These are phyloP conservation scores for Globisporangium barbulae DNA, from an alignment of 352 stramenopile species.

Conservation along the genomic window DNA sequence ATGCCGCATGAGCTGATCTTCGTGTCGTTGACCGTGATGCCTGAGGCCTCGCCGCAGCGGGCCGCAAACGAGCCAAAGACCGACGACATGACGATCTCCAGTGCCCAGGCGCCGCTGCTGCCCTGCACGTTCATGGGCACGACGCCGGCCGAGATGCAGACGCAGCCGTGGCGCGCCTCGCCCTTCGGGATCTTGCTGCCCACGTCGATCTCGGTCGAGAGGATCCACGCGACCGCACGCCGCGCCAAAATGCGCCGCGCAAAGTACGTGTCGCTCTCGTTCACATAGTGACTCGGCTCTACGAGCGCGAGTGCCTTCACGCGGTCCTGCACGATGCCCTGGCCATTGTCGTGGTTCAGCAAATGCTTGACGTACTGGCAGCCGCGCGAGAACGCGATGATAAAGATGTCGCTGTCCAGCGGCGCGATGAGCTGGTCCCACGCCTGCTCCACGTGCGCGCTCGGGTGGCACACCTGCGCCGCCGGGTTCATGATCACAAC, in stretches of 20 bases:
- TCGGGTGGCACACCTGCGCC: constrained; percentile 69
- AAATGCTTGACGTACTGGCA: constrained; percentile 80
- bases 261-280: constrained; percentile 76
- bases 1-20: constrained; percentile 75
- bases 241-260: constrained; percentile 60
- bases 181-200: constrained; percentile 70
- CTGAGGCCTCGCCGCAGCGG: constrained; percentile 56
- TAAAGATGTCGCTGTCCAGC: constrained; percentile 61
- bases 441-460: constrained; percentile 67
- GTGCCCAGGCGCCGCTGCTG: constrained; percentile 70
- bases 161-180: constrained; percentile 67
- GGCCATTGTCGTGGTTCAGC: constrained; percentile 73
- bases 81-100: constrained; percentile 83
- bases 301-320: constrained; percentile 79
- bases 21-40: constrained; percentile 71
- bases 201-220: constrained; percentile 71
- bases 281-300: constrained; percentile 79
- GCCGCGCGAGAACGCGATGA: constrained; percentile 75
- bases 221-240: constrained; percentile 68
- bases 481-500: constrained; percentile 82
- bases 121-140: constrained; percentile 65
- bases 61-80: constrained; percentile 82
- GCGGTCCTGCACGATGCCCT: constrained; percentile 76
- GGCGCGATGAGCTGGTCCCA: constrained; percentile 80
- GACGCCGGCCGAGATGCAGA: constrained; percentile 73